Evolutionary conservation across 1,139 yeast species (phyloP), one percentile per base, ranked within the genome.

Genomic region (Debaryomyces fabryi): DNA sequence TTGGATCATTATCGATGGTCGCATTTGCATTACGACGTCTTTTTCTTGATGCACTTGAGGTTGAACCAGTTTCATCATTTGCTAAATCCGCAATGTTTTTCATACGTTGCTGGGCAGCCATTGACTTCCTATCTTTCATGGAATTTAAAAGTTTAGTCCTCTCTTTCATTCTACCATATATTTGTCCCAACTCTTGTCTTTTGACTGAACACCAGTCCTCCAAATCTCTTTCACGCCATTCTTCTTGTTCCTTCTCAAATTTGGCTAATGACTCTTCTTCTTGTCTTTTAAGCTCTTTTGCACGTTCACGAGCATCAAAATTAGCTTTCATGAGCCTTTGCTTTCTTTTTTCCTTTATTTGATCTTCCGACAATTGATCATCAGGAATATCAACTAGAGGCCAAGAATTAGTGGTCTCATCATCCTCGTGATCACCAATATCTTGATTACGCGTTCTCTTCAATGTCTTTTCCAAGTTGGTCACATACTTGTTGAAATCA

Each of bases 61-160:
- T 68, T 12, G 73, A 64, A 3, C 77, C 80, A 29, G 60, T 64
- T 58, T 82, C 83, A 56, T 89, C 96, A 48, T 88, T 83, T 0
- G 97, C 97, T 52, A 93, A 76, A 15, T 88, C 87, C 0, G 98
- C 96, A 47, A 93, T 84, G 54, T 83, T 87, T 63, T 88, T 90
- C 98, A 93, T 92, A 59, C 98, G 76, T 67, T 86, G 83, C 68
- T 92, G 98, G 1, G 96, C 91, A 18, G 97, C 97, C 51, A 82
- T 82, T 4, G 97, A 90, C 65, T 91, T 91, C 56, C 98, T 77
- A 68, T 92, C 96, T 56, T 84, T 85, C 63, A 93, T 78, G 42
- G 93, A 96, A 50, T 83, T 89, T 56, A 85, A 79, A 52, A 91
- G 70, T 61, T 87, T 85, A 47, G 80, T 74, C 52, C 90, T 79